phyloP scores from a whole-genome alignment of 75 land plant species.

The Pinus tabuliformis region DNA sequence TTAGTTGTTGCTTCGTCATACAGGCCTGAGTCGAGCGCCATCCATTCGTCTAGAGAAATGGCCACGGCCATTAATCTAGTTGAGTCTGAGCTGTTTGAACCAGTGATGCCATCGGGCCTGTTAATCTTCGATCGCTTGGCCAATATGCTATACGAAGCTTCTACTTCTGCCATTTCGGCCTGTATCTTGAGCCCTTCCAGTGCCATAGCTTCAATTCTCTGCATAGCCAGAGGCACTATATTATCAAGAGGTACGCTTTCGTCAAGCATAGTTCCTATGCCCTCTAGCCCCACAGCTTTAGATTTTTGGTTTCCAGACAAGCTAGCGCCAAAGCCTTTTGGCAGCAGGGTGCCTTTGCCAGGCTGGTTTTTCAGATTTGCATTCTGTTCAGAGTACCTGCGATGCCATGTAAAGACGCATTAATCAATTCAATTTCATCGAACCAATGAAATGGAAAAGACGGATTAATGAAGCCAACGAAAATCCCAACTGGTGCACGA shows the following conservation, averaged over 20 bases:
- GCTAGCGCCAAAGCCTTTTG: no score
- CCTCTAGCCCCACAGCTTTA: neutral
- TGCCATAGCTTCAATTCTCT: slow-evolving; percentile 74
- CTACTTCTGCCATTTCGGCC: slow-evolving; percentile 80
- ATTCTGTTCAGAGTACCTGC: slow-evolving; percentile 3
- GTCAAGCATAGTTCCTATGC: slow-evolving; percentile 43
- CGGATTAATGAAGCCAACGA: no score
- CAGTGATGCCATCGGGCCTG: neutral
- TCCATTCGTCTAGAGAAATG: slow-evolving; percentile 56
- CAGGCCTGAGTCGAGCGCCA: slow-evolving; percentile 19
- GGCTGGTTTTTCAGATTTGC: neutral
- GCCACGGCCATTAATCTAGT: slow-evolving; percentile 30
- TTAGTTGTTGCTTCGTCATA: slow-evolving; percentile 6
- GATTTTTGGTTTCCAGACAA: neutral
- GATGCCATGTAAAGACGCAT: no score
- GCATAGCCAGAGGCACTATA: slow-evolving; percentile 65
- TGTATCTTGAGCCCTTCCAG: slow-evolving; percentile 80
- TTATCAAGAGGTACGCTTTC: slow-evolving; percentile 59
- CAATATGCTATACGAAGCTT: slow-evolving; percentile 60
- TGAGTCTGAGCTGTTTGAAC: slow-evolving; percentile 3
- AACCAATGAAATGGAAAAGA: no score
- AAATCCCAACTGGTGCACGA: no score
- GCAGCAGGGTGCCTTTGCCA: no score
- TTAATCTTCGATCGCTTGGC: neutral
- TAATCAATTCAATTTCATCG: no score